Base-by-base conservation (phyloP, 78 protist species). In the Parvularia atlantis region DNA sequence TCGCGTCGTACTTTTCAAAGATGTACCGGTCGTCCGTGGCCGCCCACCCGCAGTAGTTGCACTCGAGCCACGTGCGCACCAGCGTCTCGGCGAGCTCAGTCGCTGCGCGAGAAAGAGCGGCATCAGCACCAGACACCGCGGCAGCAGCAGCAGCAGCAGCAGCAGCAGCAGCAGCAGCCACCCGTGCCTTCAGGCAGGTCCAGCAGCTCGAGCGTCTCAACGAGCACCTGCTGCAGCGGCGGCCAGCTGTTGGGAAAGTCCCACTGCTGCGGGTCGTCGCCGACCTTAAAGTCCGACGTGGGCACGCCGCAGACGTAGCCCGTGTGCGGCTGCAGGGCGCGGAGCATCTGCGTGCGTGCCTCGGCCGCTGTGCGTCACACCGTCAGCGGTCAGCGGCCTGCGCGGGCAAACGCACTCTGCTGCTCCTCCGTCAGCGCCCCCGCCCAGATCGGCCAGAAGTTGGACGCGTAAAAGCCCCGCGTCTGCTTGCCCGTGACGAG, bases 251-350 rank as follows among this genome's bases (percentile, higher is more conserved):
- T 81, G 0, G 83, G 80, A 19, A 28, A 43, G 57, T 85, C 90
- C 90, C 90, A 85, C 74, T 85, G 90, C 69, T 80, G 69, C 0
- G 62, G 60, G 4, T 65, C 39, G 3, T 0, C 5, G 0, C 54
- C 24, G 0, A 59, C 22, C 30, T n/a, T n/a, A n/a, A n/a, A n/a
- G n/a, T n/a, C n/a, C n/a, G 83, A 54, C 20, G 89, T 54, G 31
- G 85, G 78, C 6, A 76, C 69, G 24, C 89, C 89, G 36, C 86
- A n/a, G n/a, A n/a, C n/a, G n/a, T n/a, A n/a, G n/a, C n/a, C n/a
- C n/a, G n/a, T n/a, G n/a, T n/a, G n/a, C n/a, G n/a, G n/a, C n/a
- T n/a, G n/a, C n/a, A n/a, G n/a, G n/a, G n/a, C n/a, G n/a, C n/a
- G n/a, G n/a, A n/a, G n/a, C n/a, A n/a, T n/a, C n/a, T n/a, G n/a